phyloP scores from a whole-genome alignment of 345 rosid genomes.

The Lepidium aucheri region DNA sequence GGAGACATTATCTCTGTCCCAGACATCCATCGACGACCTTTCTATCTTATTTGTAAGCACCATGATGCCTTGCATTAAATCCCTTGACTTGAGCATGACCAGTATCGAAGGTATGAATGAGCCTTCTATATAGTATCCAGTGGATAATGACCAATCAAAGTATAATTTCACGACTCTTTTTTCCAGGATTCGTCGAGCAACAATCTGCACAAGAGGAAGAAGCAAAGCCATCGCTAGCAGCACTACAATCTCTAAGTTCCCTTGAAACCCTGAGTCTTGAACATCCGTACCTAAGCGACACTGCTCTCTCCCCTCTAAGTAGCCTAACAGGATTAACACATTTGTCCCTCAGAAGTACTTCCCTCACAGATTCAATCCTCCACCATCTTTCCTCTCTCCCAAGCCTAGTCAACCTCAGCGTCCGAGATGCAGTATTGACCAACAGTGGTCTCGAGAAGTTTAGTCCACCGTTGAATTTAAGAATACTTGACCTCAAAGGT shows the following conservation, averaged over 20 bases:
- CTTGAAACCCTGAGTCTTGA: slow-evolving; percentile 68
- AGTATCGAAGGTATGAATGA: slow-evolving; percentile 47
- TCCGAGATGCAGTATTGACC: slow-evolving; percentile 70
- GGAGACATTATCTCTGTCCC: slow-evolving; percentile 52
- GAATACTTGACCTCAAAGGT: slow-evolving; percentile 63
- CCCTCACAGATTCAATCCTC: slow-evolving; percentile 63
- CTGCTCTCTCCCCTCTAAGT: slow-evolving; percentile 40
- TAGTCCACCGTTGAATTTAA: slow-evolving; percentile 45
- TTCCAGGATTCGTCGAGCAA: slow-evolving; percentile 48
- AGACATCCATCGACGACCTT: slow-evolving; percentile 48
- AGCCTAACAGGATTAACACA: slow-evolving; percentile 41
- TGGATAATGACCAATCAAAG: neutral
- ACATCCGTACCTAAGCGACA: slow-evolving; percentile 54
- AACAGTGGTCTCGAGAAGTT: slow-evolving; percentile 47
- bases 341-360: slow-evolving; percentile 47
- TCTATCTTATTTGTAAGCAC: slow-evolving; percentile 46
- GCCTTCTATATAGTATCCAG: neutral
- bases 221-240: slow-evolving; percentile 34
- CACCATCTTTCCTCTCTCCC: slow-evolving; percentile 48
- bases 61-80: slow-evolving; percentile 49
- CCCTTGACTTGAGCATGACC: slow-evolving; percentile 69
- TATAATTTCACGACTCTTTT: neutral
- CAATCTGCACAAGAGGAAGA: slow-evolving; percentile 28
- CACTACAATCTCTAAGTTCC: slow-evolving; percentile 37
- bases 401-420: slow-evolving; percentile 42